Percentiles rank a stretch among this genome's conserved stretches.
Evolutionary conservation across 2,329 filamentous ascomycete species (phyloP).

Genomic region (Arthrobotrys sinensis): DNA sequence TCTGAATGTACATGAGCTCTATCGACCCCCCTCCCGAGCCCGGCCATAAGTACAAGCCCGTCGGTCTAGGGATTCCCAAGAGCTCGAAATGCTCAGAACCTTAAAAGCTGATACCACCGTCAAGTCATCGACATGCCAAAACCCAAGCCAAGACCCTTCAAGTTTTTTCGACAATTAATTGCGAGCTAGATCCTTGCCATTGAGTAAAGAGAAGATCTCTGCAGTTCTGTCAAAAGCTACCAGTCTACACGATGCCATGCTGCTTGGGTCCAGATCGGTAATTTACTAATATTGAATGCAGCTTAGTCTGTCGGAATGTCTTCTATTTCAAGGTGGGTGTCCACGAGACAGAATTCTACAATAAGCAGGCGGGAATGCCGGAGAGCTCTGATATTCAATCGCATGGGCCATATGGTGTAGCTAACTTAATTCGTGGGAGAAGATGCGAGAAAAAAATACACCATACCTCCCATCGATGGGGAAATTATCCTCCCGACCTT

Average conservation of each 20-base stretch:
- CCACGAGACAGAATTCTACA: conserved; percentile 52
- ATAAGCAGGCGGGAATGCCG: conserved; percentile 44
- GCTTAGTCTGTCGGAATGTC: not conserved
- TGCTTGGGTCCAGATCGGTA: not conserved
- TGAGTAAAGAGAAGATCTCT: too few species aligned
- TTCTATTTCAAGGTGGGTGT: conserved; percentile 14
- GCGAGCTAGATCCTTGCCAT: not conserved
- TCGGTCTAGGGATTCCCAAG: not conserved
- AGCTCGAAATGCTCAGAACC: not conserved
- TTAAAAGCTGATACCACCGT: conserved; percentile 11
- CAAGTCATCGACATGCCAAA: conserved; percentile 1
- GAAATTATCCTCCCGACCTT: not conserved
- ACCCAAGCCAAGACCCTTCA: too few species aligned
- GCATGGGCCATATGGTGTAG: not conserved
- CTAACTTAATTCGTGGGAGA: not conserved
- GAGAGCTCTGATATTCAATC: conserved; percentile 1
- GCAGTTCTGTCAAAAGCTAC: too few species aligned
- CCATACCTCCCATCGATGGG: not conserved
- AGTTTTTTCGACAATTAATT: not conserved
- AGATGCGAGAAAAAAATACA: not conserved
- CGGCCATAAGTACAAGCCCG: too few species aligned
- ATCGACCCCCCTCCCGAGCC: not conserved
- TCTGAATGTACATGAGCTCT: not conserved
- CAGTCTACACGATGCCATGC: too few species aligned
- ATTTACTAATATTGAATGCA: conserved; percentile 17